phyloP scores from a whole-genome alignment of 2,329 filamentous ascomycete genomes.

The Colletotrichum liriopes region DNA sequence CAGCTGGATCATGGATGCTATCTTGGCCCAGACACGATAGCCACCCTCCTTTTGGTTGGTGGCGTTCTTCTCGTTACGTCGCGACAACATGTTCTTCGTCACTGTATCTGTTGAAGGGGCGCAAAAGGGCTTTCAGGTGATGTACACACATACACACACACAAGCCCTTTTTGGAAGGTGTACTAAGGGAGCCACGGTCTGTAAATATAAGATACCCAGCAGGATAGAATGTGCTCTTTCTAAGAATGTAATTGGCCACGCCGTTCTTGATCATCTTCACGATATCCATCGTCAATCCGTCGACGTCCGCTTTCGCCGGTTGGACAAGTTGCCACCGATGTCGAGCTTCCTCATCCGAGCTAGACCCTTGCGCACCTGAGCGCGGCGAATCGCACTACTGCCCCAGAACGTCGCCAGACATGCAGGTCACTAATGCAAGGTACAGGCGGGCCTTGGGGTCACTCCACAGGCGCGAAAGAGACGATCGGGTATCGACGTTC shows the following conservation, averaged over 20 bases:
- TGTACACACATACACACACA: neutral
- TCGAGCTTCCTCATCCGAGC: neutral
- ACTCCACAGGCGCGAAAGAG: neutral
- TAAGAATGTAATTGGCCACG: neutral
- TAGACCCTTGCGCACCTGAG: neutral
- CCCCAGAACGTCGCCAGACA: neutral
- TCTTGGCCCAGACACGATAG: neutral
- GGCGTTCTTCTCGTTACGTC: neutral
- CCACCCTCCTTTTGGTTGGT: neutral
- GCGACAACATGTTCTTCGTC: neutral
- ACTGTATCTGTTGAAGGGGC: neutral
- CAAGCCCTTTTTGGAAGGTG: neutral
- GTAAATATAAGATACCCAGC: slow-evolving; percentile 15
- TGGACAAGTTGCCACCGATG: neutral
- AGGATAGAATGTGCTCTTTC: neutral
- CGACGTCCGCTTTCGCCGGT: neutral
- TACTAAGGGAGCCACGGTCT: neutral
- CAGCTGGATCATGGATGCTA: neutral
- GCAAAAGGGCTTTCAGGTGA: neutral
- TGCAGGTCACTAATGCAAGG: slow-evolving; percentile 14
- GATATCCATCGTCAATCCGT: neutral
- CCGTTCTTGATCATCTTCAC: neutral
- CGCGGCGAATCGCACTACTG: neutral
- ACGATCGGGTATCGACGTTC: neutral
- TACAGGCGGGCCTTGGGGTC: neutral